Evolutionary conservation across 306 rosid species (phyloP), one percentile per base, ranked within the genome.

Genomic region (Mimosa bimucronata): DNA sequence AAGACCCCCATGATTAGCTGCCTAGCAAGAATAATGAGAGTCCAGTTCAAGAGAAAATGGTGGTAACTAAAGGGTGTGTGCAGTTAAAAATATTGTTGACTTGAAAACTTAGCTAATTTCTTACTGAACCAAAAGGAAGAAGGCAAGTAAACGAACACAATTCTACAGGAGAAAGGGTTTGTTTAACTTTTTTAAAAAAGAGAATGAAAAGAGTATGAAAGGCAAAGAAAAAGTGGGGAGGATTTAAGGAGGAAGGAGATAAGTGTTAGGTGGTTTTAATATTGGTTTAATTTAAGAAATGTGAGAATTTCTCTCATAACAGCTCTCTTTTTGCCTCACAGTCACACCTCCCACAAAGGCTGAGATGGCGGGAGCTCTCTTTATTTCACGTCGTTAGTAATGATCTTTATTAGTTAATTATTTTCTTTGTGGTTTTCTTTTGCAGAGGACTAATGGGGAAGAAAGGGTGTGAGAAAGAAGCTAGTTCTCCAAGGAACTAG

Each of bases 161-260:
- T 7, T 85, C 73, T 83, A 77, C 71, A 83, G 78, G 60, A 81
- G 83, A 81, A 13, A 52, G 76, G 85, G 83, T 83, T 73, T 83
- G 84, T 82, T 84, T 84, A 79, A 80, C 76, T 75, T 65, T 41
- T 68, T 42, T 40, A 13, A 16, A 41, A 86, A 84, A 83, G 84
- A 79, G 89, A 83, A 80, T 77, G 83, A 77, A 74, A 53, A 41
- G 57, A 34, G 66, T 21, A 64, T 65, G 85, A 77, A 40, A 46
- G 66, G 77, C 18, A 50, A 80, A 77, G 79, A 64, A 44, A n/a
- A 69, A 66, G 77, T 87, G 71, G 89, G 88, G 86, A 83, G 77
- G 83, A 86, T 90, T 87, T 88, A 89, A 82, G 89, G 88, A 80
- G 74, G 90, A 85, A 83, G 83, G 83, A 83, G 98, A 86, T 90